Conservation (phyloP, 2,329 filamentous ascomycete species). For the Pseudogymnoascus sp. region DNA sequence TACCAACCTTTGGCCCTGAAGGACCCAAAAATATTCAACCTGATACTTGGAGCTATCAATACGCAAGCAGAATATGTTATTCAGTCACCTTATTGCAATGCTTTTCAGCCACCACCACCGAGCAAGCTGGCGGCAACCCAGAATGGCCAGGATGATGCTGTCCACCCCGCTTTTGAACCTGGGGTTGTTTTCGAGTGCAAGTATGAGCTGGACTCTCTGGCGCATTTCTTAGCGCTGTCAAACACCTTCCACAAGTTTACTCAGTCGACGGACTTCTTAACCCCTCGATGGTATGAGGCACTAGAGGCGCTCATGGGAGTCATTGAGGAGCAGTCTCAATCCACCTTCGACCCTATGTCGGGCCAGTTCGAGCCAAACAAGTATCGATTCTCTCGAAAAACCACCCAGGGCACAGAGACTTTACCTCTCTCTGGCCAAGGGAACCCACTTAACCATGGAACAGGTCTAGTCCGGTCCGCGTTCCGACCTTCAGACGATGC, state of each 20-base stretch:
- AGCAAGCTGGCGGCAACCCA: constrained; percentile 62
- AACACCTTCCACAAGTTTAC: constrained; percentile 84
- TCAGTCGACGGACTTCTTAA: constrained; percentile 69
- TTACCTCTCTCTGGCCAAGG: constrained; percentile 72
- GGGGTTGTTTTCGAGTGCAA: constrained; percentile 93
- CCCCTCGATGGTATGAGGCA: constrained; percentile 67
- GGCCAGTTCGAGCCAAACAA: constrained; percentile 59
- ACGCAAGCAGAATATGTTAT: constrained; percentile 95
- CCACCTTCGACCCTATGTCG: constrained; percentile 67
- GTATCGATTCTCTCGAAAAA: constrained; percentile 81
- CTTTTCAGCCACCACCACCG: constrained; percentile 88
- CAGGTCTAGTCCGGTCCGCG: constrained; percentile 79
- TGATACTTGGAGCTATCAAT: constrained; percentile 90
- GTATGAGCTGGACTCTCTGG: constrained; percentile 93
- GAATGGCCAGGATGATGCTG: constrained; percentile 74
- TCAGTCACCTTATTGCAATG: constrained; percentile 92
- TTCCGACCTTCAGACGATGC: constrained; percentile 95
- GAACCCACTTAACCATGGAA: constrained; percentile 81
- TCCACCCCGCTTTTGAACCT: constrained; percentile 81
- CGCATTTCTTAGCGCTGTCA: constrained; percentile 75
- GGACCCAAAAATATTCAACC: constrained; percentile 64
- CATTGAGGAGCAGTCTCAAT: constrained; percentile 66
- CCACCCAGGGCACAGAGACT: constrained; percentile 80
- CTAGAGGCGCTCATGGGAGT: constrained; percentile 66
- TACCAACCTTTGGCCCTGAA: constrained; percentile 81